Evolutionary conservation across 805 yeast species (phyloP).

Genomic region (Citeromyces nyonsensis): DNA sequence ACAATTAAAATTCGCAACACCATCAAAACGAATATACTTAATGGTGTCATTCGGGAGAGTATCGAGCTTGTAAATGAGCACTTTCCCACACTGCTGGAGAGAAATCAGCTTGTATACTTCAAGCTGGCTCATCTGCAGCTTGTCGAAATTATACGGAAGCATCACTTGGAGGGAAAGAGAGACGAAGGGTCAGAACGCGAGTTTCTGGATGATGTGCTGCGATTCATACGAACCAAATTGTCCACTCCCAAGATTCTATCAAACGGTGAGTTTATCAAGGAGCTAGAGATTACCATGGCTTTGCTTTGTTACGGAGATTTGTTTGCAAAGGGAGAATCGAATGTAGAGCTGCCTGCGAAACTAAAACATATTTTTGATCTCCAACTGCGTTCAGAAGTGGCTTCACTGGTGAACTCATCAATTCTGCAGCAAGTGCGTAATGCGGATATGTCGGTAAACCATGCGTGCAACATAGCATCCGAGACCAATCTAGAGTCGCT

Average conservation of each 20-base stretch:
- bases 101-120: conserved; percentile 52
- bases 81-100: conserved; percentile 53
- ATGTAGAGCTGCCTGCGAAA: conserved; percentile 34
- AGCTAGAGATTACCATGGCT: conserved; percentile 76
- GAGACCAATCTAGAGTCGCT: conserved; percentile 8
- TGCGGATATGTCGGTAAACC: not conserved
- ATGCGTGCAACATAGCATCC: not conserved
- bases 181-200: conserved; percentile 19
- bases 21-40: conserved; percentile 35
- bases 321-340: conserved; percentile 6
- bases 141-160: conserved; percentile 65
- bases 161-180: conserved; percentile 15
- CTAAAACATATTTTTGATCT: conserved; percentile 41
- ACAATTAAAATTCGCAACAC: conserved; percentile 35
- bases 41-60: conserved; percentile 47
- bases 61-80: conserved; percentile 37
- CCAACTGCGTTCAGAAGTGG: conserved; percentile 47
- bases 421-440: conserved; percentile 20
- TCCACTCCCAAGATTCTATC: conserved; percentile 13
- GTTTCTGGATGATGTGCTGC: conserved; percentile 36
- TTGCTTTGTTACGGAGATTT: conserved; percentile 36
- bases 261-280: conserved; percentile 44
- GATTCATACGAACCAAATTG: conserved; percentile 41
- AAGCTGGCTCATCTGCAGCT: conserved; percentile 56
- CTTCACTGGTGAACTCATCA: conserved; percentile 54